These are phyloP conservation scores for Rhodomyrtus tomentosa DNA, from an alignment of 345 rosid species.

Conservation along the genomic window DNA sequence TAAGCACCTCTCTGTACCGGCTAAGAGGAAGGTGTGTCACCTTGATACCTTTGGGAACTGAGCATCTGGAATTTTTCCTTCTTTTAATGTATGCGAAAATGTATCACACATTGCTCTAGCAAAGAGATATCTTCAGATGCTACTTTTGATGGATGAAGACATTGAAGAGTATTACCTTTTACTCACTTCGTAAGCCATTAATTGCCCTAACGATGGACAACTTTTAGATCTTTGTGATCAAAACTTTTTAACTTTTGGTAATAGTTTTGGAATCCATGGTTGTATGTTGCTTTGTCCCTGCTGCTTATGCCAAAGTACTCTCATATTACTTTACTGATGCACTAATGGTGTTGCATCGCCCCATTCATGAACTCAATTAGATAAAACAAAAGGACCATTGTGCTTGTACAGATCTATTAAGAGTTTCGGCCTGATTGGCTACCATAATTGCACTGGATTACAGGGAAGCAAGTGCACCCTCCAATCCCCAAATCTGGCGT, in stretches of 20 bases:
- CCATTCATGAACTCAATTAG: not conserved
- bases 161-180: not conserved
- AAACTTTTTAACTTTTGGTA: not conserved
- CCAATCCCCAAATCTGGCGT: conserved; percentile 28
- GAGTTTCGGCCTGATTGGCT: conserved; percentile 11
- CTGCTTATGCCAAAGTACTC: not conserved
- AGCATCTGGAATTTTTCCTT: not conserved
- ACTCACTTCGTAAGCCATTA: not conserved
- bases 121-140: not conserved
- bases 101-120: not conserved
- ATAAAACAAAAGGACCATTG: not conserved
- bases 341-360: not conserved
- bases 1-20: conserved; percentile 33
- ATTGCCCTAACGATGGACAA: not conserved
- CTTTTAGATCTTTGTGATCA: not conserved
- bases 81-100: not conserved
- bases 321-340: not conserved
- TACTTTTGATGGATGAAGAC: not conserved
- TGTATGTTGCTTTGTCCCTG: not conserved
- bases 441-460: conserved; percentile 33
- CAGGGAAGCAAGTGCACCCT: conserved; percentile 67
- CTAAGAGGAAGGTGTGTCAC: conserved; percentile 62
- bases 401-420: conserved; percentile 1
- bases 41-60: not conserved
- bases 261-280: not conserved